Conservation (phyloP, 176 grass and related monocot species). For the Pharus latifolius region DNA sequence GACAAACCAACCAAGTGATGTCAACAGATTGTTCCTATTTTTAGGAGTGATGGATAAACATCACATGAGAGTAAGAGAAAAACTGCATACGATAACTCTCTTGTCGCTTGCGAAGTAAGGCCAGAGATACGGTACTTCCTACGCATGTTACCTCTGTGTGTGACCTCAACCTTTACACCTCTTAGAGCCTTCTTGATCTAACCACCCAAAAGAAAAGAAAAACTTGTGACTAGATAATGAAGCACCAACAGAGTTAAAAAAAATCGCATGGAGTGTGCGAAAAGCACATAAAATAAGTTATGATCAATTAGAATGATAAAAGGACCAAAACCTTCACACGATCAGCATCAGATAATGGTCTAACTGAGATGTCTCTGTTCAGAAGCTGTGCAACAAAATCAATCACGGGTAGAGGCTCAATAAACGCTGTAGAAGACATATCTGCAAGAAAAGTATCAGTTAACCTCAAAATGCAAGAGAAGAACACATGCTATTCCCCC, state of each 20-base stretch:
- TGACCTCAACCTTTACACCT: slow-evolving; percentile 67
- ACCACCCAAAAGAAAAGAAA: not conserved
- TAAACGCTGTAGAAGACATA: slow-evolving; percentile 66
- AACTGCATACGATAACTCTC: slow-evolving; percentile 52
- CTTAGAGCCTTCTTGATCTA: slow-evolving; percentile 69
- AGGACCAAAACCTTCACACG: slow-evolving; percentile 76
- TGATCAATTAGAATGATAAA: too few relatives aligned
- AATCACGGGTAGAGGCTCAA: slow-evolving; percentile 53
- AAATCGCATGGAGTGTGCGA: not conserved
- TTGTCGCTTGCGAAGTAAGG: slow-evolving; percentile 53
- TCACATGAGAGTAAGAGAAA: slow-evolving; percentile 1
- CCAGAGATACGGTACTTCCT: slow-evolving; percentile 72
- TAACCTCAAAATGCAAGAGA: slow-evolving; percentile 1
- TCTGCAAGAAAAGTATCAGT: slow-evolving; percentile 25
- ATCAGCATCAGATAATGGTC: slow-evolving; percentile 69
- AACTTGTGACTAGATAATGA: slow-evolving; percentile 9
- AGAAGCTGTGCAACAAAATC: slow-evolving; percentile 58
- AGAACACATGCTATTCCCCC: not conserved
- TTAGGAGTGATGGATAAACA: too few relatives aligned
- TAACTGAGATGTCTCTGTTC: slow-evolving; percentile 41
- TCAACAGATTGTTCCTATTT: not conserved
- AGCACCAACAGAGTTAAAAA: not conserved
- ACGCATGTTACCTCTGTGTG: slow-evolving; percentile 63
- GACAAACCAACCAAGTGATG: not conserved
- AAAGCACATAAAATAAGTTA: too few relatives aligned